Evolutionary conservation across 257 asterid genomes (phyloP).

Genomic region (Avicennia marina): DNA sequence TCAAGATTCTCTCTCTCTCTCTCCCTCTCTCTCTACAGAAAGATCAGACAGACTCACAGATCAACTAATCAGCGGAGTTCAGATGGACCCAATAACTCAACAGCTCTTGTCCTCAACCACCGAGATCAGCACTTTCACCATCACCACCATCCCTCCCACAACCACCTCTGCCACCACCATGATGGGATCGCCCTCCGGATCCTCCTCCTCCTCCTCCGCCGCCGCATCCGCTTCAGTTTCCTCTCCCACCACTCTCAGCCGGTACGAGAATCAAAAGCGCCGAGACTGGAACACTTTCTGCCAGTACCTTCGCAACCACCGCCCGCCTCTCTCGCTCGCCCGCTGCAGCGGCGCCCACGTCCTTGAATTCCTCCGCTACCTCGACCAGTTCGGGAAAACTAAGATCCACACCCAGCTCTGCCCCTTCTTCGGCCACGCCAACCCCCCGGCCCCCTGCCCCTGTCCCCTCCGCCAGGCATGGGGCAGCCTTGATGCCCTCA

Average conservation of each 20-base stretch:
- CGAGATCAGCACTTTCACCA: conserved; percentile 23
- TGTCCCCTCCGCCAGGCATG: conserved; percentile 85
- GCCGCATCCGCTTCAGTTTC: conserved; percentile 16
- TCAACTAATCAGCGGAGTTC: not conserved
- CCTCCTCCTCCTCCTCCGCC: conserved; percentile 22
- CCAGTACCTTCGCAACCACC: conserved; percentile 76
- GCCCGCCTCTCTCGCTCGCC: conserved; percentile 72
- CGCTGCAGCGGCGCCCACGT: conserved; percentile 94
- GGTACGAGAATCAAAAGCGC: conserved; percentile 77
- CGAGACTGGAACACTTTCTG: conserved; percentile 90
- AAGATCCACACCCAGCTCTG: conserved; percentile 68
- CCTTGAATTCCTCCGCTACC: conserved; percentile 69
- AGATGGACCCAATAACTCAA: conserved; percentile 58
- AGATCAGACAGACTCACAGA: not conserved
- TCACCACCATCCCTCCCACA: conserved; percentile 9
- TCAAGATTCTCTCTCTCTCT: conserved; percentile 5
- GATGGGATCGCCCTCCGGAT: not conserved
- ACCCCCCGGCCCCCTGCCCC: conserved; percentile 80
- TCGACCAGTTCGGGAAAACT: conserved; percentile 79
- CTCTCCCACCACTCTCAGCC: conserved; percentile 58
- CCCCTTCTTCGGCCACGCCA: conserved; percentile 72
- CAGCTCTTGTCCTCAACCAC: conserved; percentile 33
- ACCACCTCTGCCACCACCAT: conserved; percentile 4
- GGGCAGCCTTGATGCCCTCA: conserved; percentile 86
- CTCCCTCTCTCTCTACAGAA: conserved; percentile 1